Base-by-base conservation (phyloP, 805 yeast genomes). In the Saccharomycopsis amapae region DNA sequence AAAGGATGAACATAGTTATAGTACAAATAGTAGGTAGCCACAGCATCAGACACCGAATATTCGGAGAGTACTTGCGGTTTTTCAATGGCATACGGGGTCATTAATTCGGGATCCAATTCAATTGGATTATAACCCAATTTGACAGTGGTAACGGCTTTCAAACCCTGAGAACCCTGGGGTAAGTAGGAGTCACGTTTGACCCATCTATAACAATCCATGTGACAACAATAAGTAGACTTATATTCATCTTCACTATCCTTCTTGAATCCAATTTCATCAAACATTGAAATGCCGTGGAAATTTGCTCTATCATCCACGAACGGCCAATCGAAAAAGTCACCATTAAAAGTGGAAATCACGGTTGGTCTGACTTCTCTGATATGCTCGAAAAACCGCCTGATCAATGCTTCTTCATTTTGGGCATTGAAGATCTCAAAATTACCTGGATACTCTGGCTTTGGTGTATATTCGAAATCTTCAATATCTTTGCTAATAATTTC, bases 251-350 rank as follows among this genome's bases (percentile, higher is more conserved):
- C 96, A 34, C 73, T 66, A 60, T 90, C 97, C 43, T 79, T 79
- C 1, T 86, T 86, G 62, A 93, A 93, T 2, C 99, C 99, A 56
- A 90, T 90, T 61, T 90, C 97, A 36, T 83, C 82, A 59, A 77
- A 84, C 93, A 93, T 82, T 60, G 84, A 81, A 53, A 93, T 62
- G 13, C 85, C 96, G 61, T 93, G 94, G 49, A 77, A 77, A 19
- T 79, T 67, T 2, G 97, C 81, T 59, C 99, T 72, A 12, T 85
- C 81, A 55, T 89, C 97, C 2, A 93, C 90, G 61, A 88, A 93
- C 1, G 99, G 99, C 97, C 98, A 93, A 69, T 93, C 99, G 65
- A 93, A 93, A 59, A 89, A 90, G 61, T 93, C 99, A 71, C 99
- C 99, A 65, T 93, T 93, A 58, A 86, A 93, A 0, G 98, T 93